Evolutionary conservation across 2,329 filamentous ascomycete genomes (phyloP), one percentile per base, ranked within the genome.

Genomic region (Lasiodiplodia theobromae): DNA sequence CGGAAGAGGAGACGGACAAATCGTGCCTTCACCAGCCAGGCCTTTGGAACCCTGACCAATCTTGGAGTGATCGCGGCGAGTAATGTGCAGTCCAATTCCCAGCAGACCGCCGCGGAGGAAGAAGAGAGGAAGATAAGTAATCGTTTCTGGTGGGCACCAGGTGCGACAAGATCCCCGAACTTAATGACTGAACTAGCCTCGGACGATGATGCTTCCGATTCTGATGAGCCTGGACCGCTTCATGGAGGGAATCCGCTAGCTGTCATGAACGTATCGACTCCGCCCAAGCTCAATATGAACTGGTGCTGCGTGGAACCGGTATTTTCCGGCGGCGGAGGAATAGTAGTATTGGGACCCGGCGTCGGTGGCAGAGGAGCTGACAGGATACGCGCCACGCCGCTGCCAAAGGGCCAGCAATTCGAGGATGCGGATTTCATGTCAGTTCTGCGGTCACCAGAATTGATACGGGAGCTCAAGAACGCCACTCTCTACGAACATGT

Each of bases 241-340:
- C 53, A 53, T 56, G 67, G 70, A 69, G 69, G 72, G 40, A 64
- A 68, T 11, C 67, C 67, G 8, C 31, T 68, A 52, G 49, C 67
- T 38, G 53, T 56, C 6, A 76, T 77, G 69, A 77, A 77, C 25
- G 77, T 77, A 21, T 77, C 81, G 51, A 78, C 77, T 40, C 75
- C 78, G 16, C 67, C 67, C 14, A 83, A 81, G 68, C 78, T 87
- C 69, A 86, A 85, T 67, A 86, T 87, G 74, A 83, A 85, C 71
- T 88, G 86, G 86, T 88, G 86, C 73, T 88, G 86, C 71, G 83
- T 86, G 4, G 86, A 88, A 71, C 86, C 86, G 18, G 84, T 87
- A 62, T 88, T 88, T 72, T 88, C 86, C 31, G 86, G 86, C 11
- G 86, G 86, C 11, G 86, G 86, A 58, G 86, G 86, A 16, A 88